Evolutionary conservation across 345 rosid species (phyloP).

Genomic region (Raphanus sativus): DNA sequence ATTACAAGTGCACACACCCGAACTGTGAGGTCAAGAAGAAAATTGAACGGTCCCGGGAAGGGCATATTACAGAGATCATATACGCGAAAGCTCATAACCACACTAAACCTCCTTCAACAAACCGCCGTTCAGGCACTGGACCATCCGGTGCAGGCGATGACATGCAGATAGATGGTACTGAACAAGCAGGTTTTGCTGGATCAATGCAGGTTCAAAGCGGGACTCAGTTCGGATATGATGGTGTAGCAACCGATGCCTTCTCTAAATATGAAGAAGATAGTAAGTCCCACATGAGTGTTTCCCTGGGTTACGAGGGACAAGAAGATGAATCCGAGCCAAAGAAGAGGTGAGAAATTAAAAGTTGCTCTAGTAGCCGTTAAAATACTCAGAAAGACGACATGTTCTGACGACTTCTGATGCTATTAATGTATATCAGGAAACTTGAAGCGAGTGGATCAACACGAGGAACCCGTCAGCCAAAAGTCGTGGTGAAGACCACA

Average conservation of each 20-base stretch:
- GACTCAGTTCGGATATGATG: no score
- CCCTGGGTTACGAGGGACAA: slow-evolving; percentile 52
- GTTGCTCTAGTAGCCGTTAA: neutral
- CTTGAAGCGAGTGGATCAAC: slow-evolving; percentile 84
- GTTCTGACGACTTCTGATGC: neutral
- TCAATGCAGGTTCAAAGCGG: slow-evolving; percentile 50
- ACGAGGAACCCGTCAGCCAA: slow-evolving; percentile 64
- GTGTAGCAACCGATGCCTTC: slow-evolving; percentile 42
- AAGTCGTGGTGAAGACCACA: slow-evolving; percentile 65
- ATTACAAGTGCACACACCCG: slow-evolving; percentile 27
- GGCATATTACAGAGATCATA: slow-evolving; percentile 89
- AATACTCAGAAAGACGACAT: no score
- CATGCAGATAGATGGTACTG: slow-evolving; percentile 45
- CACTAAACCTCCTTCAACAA: slow-evolving; percentile 66
- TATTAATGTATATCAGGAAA: slow-evolving; percentile 51
- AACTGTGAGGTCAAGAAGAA: slow-evolving; percentile 91
- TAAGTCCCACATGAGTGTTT: no score
- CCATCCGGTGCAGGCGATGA: slow-evolving; percentile 46
- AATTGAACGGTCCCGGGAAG: slow-evolving; percentile 86
- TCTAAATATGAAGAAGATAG: no score
- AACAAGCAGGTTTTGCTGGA: neutral
- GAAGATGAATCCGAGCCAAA: slow-evolving; percentile 80
- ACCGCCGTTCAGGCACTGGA: slow-evolving; percentile 60
- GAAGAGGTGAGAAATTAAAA: slow-evolving; percentile 55
- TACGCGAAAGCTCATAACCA: slow-evolving; percentile 82